phyloP scores from a whole-genome alignment of 2,329 filamentous ascomycete genomes.

The Cercospora janseana region DNA sequence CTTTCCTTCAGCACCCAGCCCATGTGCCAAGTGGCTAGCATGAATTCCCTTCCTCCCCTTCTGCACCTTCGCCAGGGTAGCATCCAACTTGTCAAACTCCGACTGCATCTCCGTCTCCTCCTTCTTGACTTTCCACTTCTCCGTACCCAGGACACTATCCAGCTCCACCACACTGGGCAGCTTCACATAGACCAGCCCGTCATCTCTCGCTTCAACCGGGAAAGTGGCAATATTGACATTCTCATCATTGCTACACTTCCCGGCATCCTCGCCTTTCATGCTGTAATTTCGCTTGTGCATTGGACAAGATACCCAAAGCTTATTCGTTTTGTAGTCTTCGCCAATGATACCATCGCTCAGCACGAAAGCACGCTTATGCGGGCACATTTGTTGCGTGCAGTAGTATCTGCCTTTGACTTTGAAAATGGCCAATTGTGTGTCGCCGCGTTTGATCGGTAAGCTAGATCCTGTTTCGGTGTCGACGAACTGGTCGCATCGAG shows the following conservation, averaged over 20 bases:
- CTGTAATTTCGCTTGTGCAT: conserved; percentile 89
- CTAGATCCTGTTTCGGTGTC: conserved; percentile 69
- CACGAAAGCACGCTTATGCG: conserved; percentile 87
- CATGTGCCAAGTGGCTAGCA: conserved; percentile 47
- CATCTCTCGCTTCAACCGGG: conserved; percentile 68
- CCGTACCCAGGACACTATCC: conserved; percentile 73
- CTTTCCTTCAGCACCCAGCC: conserved; percentile 45
- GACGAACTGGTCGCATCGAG: conserved; percentile 68
- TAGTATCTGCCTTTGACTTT: conserved; percentile 78
- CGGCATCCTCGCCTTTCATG: conserved; percentile 63
- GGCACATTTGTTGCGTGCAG: conserved; percentile 91
- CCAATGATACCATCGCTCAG: conserved; percentile 82
- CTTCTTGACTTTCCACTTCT: conserved; percentile 74
- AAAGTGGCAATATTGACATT: conserved; percentile 80
- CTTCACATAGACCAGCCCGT: conserved; percentile 76
- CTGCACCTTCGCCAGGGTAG: conserved; percentile 50
- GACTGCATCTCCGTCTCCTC: conserved; percentile 54
- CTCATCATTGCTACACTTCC: conserved; percentile 72
- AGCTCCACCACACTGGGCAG: conserved; percentile 78
- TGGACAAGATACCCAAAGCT: conserved; percentile 83
- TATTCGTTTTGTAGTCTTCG: conserved; percentile 57
- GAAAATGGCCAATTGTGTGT: conserved; percentile 86
- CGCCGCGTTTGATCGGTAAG: conserved; percentile 77
- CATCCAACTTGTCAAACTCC: conserved; percentile 56
- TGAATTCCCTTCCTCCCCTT: conserved; percentile 54